These are phyloP conservation scores for Stentor roeselii DNA, from an alignment of 73 alveolate species.

Conservation along the genomic window DNA sequence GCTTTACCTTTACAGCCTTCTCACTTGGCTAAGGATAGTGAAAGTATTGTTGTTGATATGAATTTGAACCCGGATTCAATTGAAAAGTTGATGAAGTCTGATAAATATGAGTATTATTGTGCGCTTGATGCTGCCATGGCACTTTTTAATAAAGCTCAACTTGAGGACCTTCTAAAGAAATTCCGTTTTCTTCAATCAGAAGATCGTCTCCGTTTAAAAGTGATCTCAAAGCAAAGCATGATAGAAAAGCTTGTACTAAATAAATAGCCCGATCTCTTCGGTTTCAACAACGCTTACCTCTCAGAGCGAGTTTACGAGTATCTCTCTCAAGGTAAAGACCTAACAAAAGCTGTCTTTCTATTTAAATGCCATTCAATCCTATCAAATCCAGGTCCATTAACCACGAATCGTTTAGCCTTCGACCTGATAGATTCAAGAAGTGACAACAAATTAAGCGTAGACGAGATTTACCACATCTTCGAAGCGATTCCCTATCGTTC, in stretches of 20 bases:
- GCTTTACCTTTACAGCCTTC: neutral
- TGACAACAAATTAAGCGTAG: neutral
- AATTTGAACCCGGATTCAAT: neutral
- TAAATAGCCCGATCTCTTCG: constrained; percentile 8
- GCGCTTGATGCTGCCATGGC: constrained; percentile 26
- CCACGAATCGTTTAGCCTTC: neutral
- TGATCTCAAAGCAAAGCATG: neutral
- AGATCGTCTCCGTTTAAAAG: neutral
- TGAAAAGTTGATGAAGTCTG: neutral
- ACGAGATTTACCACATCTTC: neutral
- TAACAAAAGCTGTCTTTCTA: neutral
- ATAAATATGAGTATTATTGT: neutral
- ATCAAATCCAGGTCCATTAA: neutral
- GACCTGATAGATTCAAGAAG: neutral
- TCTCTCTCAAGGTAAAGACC: neutral
- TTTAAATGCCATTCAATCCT: neutral
- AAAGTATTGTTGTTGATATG: constrained; percentile 10
- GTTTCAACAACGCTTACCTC: neutral
- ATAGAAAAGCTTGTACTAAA: constrained; percentile 6
- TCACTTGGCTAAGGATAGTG: neutral
- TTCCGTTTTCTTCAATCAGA: neutral
- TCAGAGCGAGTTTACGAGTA: constrained; percentile 18
- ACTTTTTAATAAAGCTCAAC: neutral
- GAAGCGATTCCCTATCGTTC: neutral
- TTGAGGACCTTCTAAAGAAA: neutral